Conservation (phyloP, 306 rosid genomes). For the Carpinus fangiana region DNA sequence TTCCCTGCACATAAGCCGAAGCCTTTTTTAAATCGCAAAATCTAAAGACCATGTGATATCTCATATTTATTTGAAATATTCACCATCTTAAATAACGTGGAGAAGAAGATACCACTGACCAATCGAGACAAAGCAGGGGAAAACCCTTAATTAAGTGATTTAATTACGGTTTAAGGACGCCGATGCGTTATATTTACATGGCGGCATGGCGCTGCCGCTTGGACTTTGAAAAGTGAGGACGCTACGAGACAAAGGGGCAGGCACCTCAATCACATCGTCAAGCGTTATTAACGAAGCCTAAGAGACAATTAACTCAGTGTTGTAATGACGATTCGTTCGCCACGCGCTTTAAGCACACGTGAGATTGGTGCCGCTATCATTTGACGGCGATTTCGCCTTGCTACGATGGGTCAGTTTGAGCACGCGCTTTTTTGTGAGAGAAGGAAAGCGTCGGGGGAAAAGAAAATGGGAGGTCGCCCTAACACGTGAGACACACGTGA, state of each 20-base stretch:
- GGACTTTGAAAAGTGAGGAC: background rate
- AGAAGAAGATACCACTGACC: too few species aligned
- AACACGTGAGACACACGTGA: slow-evolving; percentile 42
- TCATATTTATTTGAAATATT: too few species aligned
- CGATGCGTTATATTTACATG: background rate
- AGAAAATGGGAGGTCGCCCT: background rate
- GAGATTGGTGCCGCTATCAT: background rate
- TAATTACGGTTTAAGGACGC: slow-evolving; percentile 2
- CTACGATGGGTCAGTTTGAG: too few species aligned
- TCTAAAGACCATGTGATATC: too few species aligned
- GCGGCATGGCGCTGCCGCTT: too few species aligned
- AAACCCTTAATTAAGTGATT: background rate
- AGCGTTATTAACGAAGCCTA: slow-evolving; percentile 18
- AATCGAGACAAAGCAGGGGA: too few species aligned
- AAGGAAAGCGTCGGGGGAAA: background rate
- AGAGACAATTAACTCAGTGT: slow-evolving; percentile 1
- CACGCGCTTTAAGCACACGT: background rate
- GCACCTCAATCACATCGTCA: slow-evolving; percentile 15
- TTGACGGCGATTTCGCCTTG: background rate
- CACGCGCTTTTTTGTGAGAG: slow-evolving; percentile 10
- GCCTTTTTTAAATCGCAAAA: too few species aligned
- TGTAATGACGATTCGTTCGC: background rate
- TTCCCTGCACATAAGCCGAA: too few species aligned
- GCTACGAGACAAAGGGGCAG: slow-evolving; percentile 9
- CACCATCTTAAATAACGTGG: too few species aligned